Conservation (phyloP, 768 basidiomycete genomes). For the Cystofilobasidium capitatum region DNA sequence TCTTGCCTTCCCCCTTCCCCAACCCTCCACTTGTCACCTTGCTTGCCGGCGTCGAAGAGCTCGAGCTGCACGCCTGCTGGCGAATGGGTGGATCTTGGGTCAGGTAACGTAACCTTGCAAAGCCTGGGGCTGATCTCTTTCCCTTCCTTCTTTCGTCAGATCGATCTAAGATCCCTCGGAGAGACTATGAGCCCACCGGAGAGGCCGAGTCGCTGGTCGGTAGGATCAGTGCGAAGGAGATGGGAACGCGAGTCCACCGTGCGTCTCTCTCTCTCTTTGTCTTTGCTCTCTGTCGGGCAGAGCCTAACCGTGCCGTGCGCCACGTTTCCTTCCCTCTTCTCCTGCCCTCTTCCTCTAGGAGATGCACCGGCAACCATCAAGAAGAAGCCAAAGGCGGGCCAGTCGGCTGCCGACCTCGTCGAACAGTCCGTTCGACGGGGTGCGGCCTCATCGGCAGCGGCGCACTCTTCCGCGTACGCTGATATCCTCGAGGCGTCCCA, state of each 20-base stretch:
- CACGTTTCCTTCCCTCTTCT: not conserved
- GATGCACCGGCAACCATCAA: conserved; percentile 5
- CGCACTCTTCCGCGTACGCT: conserved; percentile 54
- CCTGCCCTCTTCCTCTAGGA: not conserved
- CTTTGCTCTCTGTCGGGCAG: not conserved
- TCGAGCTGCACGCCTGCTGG: not conserved
- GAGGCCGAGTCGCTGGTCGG: conserved; percentile 87
- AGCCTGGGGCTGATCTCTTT: not conserved
- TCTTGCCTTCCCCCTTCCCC: not conserved
- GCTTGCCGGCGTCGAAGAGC: not conserved
- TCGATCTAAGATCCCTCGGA: conserved; percentile 25
- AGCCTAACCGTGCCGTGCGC: not conserved
- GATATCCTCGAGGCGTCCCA: conserved; percentile 92
- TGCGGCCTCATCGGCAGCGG: conserved; percentile 47
- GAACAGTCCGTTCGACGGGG: conserved; percentile 52
- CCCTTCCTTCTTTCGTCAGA: conserved; percentile 2
- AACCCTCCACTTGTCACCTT: not conserved
- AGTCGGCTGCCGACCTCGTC: conserved; percentile 39
- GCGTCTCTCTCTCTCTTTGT: conserved; percentile 54
- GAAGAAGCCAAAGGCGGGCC: conserved; percentile 31
- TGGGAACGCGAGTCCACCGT: conserved; percentile 82
- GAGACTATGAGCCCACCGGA: conserved; percentile 94
- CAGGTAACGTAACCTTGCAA: too few relatives aligned
- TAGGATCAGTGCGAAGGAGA: conserved; percentile 75
- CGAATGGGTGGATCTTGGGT: too few relatives aligned